Evolutionary conservation across 176 grass and related monocot genomes (phyloP).

Genomic region (Tuctoria greenei): DNA sequence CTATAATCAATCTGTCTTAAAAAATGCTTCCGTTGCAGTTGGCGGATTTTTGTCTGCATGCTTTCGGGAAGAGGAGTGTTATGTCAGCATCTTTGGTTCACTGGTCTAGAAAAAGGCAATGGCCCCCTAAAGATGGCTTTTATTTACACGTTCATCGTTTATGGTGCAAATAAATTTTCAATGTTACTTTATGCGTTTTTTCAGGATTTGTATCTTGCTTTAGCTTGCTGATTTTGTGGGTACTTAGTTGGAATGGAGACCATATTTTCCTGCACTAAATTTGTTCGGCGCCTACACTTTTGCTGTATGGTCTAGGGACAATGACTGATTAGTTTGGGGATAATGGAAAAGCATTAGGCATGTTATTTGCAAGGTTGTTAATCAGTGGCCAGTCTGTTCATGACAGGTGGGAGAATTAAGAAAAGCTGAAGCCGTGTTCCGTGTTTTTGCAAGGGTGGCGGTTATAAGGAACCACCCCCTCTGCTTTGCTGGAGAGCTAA

Average conservation of each 20-base stretch:
- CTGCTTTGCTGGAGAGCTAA: constrained; percentile 29
- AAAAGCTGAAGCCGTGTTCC: constrained; percentile 19
- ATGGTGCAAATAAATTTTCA: constrained; percentile 4
- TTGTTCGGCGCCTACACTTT: constrained; percentile 28
- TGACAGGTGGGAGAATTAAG: constrained; percentile 35
- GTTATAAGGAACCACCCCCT: constrained; percentile 18
- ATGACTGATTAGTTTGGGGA: constrained; percentile 13
- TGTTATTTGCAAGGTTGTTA: constrained; percentile 32
- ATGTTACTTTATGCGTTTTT: constrained; percentile 26
- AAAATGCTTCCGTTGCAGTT: constrained; percentile 32
- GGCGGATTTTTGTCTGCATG: constrained; percentile 41
- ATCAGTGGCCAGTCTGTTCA: constrained; percentile 38
- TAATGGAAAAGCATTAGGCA: constrained; percentile 32
- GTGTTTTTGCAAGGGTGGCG: constrained; percentile 25
- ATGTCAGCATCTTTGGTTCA: constrained; percentile 23
- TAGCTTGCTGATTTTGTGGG: constrained; percentile 29
- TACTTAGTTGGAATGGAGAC: constrained; percentile 31
- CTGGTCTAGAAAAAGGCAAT: constrained; percentile 13
- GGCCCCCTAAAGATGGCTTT: constrained; percentile 15
- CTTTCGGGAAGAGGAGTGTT: not conserved
- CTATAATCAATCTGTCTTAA: constrained; percentile 1
- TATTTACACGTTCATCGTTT: constrained; percentile 14
- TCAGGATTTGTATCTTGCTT: constrained; percentile 25
- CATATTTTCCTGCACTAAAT: constrained; percentile 24
- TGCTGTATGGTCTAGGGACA: constrained; percentile 11